A percentile compares a stretch with the other conserved stretches of the same genome.
These are phyloP conservation scores for Erodium trifolium DNA, from an alignment of 441 rosid genomes.

Conservation along the genomic window DNA sequence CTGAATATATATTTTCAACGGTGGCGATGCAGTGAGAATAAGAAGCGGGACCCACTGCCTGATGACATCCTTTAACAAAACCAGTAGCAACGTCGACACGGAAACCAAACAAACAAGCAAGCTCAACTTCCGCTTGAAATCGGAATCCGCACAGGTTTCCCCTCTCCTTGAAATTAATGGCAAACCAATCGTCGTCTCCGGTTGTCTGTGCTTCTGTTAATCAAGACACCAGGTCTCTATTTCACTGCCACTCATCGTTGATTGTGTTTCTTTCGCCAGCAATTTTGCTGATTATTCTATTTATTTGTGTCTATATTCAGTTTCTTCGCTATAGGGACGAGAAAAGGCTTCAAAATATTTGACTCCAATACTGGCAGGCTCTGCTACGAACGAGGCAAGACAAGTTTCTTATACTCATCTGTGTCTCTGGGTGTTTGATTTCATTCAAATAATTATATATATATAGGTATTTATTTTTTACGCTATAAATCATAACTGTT, in stretches of 20 bases:
- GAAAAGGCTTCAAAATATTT: slow-evolving; percentile 59
- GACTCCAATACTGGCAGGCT: slow-evolving; percentile 77
- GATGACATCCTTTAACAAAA: no score
- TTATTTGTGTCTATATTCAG: slow-evolving; percentile 24
- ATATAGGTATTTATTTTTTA: background rate
- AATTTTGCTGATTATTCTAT: background rate
- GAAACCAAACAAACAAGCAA: no score
- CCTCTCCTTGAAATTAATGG: slow-evolving; percentile 22
- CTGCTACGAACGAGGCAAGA: slow-evolving; percentile 80
- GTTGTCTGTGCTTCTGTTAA: slow-evolving; percentile 69
- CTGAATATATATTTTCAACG: no score
- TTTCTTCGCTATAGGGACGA: slow-evolving; percentile 63
- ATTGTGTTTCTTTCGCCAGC: background rate
- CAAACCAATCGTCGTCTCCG: slow-evolving; percentile 41
- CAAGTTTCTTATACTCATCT: background rate
- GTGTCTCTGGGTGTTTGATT: slow-evolving; percentile 7
- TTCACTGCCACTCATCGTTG: background rate
- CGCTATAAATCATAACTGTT: background rate
- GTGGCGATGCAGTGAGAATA: no score
- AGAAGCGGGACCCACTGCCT: no score
- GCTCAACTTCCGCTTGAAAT: no score
- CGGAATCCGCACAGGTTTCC: no score
- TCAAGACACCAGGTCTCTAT: slow-evolving; percentile 61
- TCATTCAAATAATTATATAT: background rate
- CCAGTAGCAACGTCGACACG: no score